A percentile compares a stretch with the other conserved stretches of the same genome.
phyloP scores from a whole-genome alignment of 2,329 filamentous ascomycete species.

The Colletotrichum sp. region DNA sequence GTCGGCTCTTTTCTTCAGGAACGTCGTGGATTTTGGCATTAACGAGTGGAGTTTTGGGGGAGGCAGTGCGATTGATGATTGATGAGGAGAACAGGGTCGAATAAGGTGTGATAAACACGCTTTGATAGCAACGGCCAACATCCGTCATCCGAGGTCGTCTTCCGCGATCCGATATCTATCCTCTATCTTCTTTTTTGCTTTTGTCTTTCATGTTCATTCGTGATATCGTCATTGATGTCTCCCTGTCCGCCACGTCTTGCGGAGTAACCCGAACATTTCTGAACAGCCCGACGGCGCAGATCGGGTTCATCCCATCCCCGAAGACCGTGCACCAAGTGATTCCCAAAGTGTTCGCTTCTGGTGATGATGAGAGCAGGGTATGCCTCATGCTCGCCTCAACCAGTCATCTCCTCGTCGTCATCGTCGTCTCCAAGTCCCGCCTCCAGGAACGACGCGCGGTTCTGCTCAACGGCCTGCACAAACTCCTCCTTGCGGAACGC shows the following conservation, averaged over 20 bases:
- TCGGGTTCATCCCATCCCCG: neutral
- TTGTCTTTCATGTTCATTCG: neutral
- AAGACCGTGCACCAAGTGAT: neutral
- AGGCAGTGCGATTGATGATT: neutral
- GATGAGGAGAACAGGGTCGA: neutral
- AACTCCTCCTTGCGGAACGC: conserved; percentile 15
- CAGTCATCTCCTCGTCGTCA: conserved; percentile 16
- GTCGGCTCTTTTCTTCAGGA: neutral
- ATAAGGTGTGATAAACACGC: neutral
- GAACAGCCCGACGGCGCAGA: neutral
- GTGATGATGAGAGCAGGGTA: neutral
- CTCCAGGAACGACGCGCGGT: conserved; percentile 5
- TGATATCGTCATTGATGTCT: neutral
- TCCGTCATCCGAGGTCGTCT: neutral
- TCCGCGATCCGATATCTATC: conserved; percentile 11
- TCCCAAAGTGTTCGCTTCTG: neutral
- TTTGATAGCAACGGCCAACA: neutral
- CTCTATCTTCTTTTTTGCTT: neutral
- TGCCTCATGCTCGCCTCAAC: neutral
- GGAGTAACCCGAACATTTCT: neutral
- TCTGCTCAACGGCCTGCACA: conserved; percentile 5
- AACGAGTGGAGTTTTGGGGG: neutral
- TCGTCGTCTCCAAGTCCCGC: conserved; percentile 5
- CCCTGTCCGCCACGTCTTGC: neutral
- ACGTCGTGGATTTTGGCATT: neutral